Evolutionary conservation across 177 flowering plant species (phyloP).

Genomic region (Telopea speciosissima): DNA sequence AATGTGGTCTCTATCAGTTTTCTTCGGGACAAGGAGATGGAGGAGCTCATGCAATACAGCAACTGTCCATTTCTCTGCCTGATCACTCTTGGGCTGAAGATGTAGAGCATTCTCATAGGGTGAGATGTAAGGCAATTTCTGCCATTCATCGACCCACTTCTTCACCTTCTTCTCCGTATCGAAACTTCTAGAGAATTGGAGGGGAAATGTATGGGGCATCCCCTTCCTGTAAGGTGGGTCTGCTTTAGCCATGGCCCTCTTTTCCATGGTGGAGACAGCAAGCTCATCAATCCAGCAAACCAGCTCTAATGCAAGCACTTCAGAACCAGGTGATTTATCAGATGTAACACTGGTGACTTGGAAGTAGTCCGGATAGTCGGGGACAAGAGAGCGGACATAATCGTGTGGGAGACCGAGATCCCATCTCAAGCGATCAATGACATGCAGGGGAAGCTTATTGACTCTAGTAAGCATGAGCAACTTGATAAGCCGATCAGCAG

Average conservation of each 20-base stretch:
- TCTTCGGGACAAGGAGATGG: conserved; percentile 64
- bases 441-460: conserved; percentile 42
- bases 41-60: conserved; percentile 83
- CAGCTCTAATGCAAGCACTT: conserved; percentile 46
- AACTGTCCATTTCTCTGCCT: conserved; percentile 80
- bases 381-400: conserved; percentile 40
- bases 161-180: conserved; percentile 66
- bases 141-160: conserved; percentile 82
- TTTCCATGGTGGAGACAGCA: conserved; percentile 60
- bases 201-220: conserved; percentile 46
- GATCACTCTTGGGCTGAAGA: conserved; percentile 52
- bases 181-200: conserved; percentile 61
- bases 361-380: conserved; percentile 81
- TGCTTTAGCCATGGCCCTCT: conserved; percentile 22
- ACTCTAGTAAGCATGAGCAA: conserved; percentile 60
- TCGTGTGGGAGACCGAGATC: conserved; percentile 82
- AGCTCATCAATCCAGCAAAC: conserved; percentile 70
- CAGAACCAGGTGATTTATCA: conserved; percentile 8
- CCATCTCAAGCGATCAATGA: conserved; percentile 57
- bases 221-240: conserved; percentile 29
- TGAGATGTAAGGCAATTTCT: conserved; percentile 77
- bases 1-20: conserved; percentile 56
- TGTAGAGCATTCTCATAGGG: conserved; percentile 77
- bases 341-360: conserved; percentile 22
- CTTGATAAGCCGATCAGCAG: conserved; percentile 62